phyloP scores from a whole-genome alignment of 2,329 filamentous ascomycete species.

The Parastagonospora nodorum region DNA sequence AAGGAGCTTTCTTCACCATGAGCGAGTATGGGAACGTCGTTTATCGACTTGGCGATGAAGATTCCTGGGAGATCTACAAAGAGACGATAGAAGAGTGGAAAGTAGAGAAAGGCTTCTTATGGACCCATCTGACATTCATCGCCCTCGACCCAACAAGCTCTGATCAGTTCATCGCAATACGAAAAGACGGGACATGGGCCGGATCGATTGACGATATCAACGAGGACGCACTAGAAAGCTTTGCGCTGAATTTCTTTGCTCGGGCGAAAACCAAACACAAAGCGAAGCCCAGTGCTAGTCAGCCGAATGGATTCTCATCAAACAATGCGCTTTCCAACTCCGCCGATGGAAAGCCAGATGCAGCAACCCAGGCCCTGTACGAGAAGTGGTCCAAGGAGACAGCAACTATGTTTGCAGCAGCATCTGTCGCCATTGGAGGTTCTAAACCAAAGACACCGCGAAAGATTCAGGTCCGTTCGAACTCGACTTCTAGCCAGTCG shows the following conservation, averaged over 20 bases:
- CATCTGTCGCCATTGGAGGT: conserved; percentile 26
- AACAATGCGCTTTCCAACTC: conserved; percentile 1
- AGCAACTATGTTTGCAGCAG: conserved; percentile 31
- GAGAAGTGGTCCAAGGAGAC: conserved; percentile 37
- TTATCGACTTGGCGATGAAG: conserved; percentile 28
- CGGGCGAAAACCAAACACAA: conserved; percentile 20
- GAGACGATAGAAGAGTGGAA: conserved; percentile 46
- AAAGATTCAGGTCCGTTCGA: conserved; percentile 38
- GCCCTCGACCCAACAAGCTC: conserved; percentile 32
- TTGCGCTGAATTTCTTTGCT: conserved; percentile 39
- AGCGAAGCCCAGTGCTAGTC: conserved; percentile 15
- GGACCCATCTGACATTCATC: conserved; percentile 39
- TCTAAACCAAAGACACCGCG: conserved; percentile 18
- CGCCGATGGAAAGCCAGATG: conserved; percentile 15
- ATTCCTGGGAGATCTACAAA: conserved; percentile 35
- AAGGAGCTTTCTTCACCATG: conserved; percentile 43
- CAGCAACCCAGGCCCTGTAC: conserved; percentile 32
- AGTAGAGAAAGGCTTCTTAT: conserved; percentile 33
- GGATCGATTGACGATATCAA: conserved; percentile 42
- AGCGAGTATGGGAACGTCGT: conserved; percentile 44
- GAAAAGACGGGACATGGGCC: conserved; percentile 42
- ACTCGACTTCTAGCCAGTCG: conserved; percentile 4
- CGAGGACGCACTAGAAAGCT: conserved; percentile 38
- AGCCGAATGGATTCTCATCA: conserved; percentile 1
- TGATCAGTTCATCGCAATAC: conserved; percentile 44